A percentile compares a stretch with the other conserved stretches of the same genome.
phyloP scores from a whole-genome alignment of 2,329 filamentous ascomycete genomes.

The Trichoderma harzianum region DNA sequence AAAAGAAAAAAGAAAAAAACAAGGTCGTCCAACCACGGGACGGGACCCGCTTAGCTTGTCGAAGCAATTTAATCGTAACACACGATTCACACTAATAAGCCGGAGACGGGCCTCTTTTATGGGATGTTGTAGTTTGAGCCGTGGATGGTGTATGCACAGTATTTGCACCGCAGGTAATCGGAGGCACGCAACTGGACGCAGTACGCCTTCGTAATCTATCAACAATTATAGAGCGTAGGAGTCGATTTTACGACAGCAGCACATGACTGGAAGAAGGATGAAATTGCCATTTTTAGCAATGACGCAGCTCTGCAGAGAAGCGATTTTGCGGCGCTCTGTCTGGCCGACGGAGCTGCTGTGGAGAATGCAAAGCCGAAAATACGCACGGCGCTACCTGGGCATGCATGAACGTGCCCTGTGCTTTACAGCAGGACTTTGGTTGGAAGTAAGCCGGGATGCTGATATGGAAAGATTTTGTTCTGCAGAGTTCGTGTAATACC shows the following conservation, averaged over 20 bases:
- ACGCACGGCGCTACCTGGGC: background rate
- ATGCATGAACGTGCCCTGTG: slow-evolving; percentile 10
- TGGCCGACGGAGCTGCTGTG: background rate
- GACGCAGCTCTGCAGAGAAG: background rate
- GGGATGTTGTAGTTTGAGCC: background rate
- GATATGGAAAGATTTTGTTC: background rate
- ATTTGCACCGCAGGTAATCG: background rate
- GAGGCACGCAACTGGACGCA: background rate
- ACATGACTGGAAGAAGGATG: background rate
- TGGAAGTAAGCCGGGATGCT: background rate
- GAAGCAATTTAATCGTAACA: slow-evolving; percentile 14
- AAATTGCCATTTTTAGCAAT: background rate
- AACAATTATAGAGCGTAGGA: background rate
- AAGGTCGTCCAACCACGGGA: background rate
- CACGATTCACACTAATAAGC: slow-evolving; percentile 8
- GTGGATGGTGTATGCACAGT: background rate
- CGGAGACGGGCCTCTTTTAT: background rate
- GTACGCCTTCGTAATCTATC: background rate
- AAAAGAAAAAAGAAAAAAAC: background rate
- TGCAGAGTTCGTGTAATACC: background rate
- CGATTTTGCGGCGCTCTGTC: background rate
- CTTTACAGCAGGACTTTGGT: background rate
- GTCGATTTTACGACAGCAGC: background rate
- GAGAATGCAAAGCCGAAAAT: background rate
- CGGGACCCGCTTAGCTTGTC: background rate